Evolutionary conservation across 1,284 basidiomycete genomes (phyloP), one percentile per base, ranked within the genome.

Genomic region (Moesziomyces sp.): DNA sequence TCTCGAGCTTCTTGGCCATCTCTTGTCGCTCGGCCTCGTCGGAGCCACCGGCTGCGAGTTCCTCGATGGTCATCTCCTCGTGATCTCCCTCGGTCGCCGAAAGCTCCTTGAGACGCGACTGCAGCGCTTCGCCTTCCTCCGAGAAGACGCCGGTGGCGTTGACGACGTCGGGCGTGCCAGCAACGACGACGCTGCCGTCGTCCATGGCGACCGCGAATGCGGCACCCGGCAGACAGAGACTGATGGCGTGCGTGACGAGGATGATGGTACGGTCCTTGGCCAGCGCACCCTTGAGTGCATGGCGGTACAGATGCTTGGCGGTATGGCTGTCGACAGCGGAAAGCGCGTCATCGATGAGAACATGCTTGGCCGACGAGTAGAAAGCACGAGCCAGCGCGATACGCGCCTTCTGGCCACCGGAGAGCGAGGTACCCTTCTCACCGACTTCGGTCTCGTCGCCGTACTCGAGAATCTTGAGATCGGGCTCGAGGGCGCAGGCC

Each of bases 391-490:
- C 95, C 8, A 83, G 66, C 8, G 77, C 81, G 28, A 85, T 80
- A 86, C 96, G 88, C 35, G 94, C 94, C 80, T 98, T 97, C 84
- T 99, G 96, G 28, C 96, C 96, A 59, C 96, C 96, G 23, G 92
- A 93, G 34, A 88, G 85, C 1, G 87, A 86, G 3, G 87, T 88
- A n/a, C 83, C 82, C 83, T 91, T 90, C 86, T 94, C 93, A 26
- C 93, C 93, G 61, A 94, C 93, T 83, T 95, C 92, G 0, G 94
- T 92, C 81, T 93, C 89, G 78, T 98, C 95, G 5, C 94, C 93
- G 80, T 97, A 94, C 84, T 97, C 95, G 26, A 98, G 87, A 57
- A 98, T 94, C 58, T 91, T 88, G 46, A 98, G 87, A 83, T 99
- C 96, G 43, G 88, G 88, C 30, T 91, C 86, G 47, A 96, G 85